Evolutionary conservation across 768 basidiomycete species (phyloP), one percentile per base, ranked within the genome.

Genomic region (Russula sp.): DNA sequence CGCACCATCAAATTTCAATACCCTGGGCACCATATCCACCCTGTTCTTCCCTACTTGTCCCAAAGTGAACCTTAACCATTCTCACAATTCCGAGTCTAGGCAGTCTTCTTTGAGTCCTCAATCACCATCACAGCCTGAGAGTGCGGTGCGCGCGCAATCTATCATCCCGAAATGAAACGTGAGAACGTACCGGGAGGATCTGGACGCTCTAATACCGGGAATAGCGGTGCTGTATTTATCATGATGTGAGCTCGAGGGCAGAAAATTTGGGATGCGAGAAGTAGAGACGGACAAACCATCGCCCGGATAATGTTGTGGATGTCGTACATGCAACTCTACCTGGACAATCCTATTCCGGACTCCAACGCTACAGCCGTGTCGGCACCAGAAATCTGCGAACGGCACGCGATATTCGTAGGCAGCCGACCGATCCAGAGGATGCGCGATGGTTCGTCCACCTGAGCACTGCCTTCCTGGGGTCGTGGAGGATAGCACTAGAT

Each of bases 141-240:
- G n/a, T n/a, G n/a, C n/a, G n/a, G n/a, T n/a, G 11, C 64, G 54
- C 22, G 64, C 64, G 18, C 50, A 30, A 30, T 56, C 48, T 28
- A 56, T 44, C 16, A 28, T n/a, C 0, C 13, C 38, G 20, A 60
- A 50, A 0, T 51, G n/a, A n/a, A n/a, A n/a, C n/a, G n/a, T n/a
- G n/a, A n/a, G n/a, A n/a, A 56, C 5, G 59, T 54, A 26, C 30
- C 1, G 9, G 59, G 64, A n/a, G 42, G 52, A 65, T 18, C 22
- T 65, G 40, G 57, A 65, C 10, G 38, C 4, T 30, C 14, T 54
- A 53, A 44, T 8, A 36, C n/a, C 10, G 26, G 57, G 28, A 59
- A 64, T 5, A 57, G 57, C 5, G 63, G 51, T n/a, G 59, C 63
- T n/a, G 22, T 28, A 36, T 26, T 54, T 61, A 42, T 16, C 34